Percentiles rank a stretch among this genome's conserved stretches.
Conservation (phyloP, 805 yeast species). For the Dipodascus albidus region DNA sequence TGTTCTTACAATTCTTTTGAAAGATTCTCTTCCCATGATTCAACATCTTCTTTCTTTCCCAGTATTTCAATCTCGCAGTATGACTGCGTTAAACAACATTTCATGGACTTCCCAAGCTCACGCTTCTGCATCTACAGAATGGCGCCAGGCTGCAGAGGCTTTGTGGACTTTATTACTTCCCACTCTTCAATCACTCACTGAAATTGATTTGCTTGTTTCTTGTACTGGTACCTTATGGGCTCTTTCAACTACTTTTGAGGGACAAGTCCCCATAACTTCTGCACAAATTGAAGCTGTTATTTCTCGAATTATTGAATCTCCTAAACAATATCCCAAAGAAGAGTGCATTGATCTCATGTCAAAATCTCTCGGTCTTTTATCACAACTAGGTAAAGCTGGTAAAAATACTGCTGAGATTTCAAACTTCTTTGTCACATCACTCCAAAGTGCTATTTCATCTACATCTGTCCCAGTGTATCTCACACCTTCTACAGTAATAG, state of each 20-base stretch:
- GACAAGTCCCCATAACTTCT: background rate
- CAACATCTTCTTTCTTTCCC: background rate
- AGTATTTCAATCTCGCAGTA: background rate
- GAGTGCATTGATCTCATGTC: background rate
- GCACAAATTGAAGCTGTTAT: background rate
- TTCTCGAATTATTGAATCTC: background rate
- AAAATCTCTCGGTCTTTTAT: background rate
- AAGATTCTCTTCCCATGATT: background rate
- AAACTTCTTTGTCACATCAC: background rate
- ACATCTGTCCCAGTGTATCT: background rate
- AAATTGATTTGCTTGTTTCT: background rate
- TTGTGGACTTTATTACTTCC: background rate
- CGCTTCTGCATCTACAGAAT: background rate
- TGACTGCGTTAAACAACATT: background rate
- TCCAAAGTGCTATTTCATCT: background rate
- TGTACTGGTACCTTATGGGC: conserved; percentile 2
- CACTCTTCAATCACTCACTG: background rate
- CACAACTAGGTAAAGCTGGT: background rate
- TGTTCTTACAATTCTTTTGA: background rate
- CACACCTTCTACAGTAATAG: conserved; percentile 37
- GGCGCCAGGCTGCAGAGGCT: background rate
- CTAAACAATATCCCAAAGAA: background rate
- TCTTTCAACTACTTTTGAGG: background rate
- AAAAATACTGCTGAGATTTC: background rate
- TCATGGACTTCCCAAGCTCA: background rate